Conservation (phyloP, 805 yeast genomes). For the Lipomyces orientalis region DNA sequence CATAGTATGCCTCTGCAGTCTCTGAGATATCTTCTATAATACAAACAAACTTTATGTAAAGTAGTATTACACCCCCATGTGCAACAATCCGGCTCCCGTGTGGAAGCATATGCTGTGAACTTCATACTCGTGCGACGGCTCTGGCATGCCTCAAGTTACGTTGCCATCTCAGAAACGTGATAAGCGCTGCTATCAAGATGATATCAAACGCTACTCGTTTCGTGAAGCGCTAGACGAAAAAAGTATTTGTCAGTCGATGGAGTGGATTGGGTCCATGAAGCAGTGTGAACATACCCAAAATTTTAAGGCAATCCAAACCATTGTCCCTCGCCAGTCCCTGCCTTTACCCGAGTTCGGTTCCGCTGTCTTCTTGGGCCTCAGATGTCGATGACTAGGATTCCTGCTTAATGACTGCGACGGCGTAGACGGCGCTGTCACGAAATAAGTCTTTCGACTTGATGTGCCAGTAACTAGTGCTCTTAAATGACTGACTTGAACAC, state of each 20-base stretch:
- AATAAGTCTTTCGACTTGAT: neutral
- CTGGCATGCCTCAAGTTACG: conserved; percentile 9
- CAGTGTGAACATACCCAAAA: conserved; percentile 1
- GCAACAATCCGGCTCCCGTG: no score
- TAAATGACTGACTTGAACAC: conserved; percentile 2
- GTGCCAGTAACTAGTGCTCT: neutral
- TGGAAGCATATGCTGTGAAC: neutral
- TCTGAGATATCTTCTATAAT: neutral
- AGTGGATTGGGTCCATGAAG: no score
- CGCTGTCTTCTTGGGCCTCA: neutral
- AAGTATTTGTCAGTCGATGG: neutral
- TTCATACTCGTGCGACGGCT: neutral
- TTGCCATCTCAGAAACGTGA: conserved; percentile 20
- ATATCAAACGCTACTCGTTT: conserved; percentile 15
- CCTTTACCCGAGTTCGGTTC: neutral
- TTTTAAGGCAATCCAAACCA: neutral
- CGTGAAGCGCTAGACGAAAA: conserved; percentile 5
- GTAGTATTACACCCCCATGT: no score
- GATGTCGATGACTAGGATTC: conserved; percentile 4
- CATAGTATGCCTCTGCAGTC: neutral
- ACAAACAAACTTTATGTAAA: neutral
- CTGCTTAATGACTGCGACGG: conserved; percentile 21
- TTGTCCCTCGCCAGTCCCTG: neutral
- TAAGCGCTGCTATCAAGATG: conserved; percentile 4
- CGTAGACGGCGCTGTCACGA: conserved; percentile 26